Base-by-base conservation (phyloP, 2,329 filamentous ascomycete species). In the Colletotrichum siamense region DNA sequence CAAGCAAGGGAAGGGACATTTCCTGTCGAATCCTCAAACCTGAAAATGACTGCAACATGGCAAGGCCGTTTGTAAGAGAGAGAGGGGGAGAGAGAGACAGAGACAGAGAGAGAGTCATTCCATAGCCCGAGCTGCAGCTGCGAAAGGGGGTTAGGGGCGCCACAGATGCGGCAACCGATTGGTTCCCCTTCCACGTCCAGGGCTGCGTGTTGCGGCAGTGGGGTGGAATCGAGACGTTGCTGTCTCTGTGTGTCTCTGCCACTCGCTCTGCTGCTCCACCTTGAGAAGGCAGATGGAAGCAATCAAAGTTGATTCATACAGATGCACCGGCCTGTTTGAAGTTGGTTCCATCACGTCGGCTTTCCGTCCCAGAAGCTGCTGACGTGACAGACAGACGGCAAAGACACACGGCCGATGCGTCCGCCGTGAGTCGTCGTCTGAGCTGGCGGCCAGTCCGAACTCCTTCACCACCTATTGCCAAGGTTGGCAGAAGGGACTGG, bases 401-500 rank as follows among this genome's bases (percentile, higher is more conserved):
- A 55, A 36, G 18, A 22, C 44, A 59, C 52, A 69, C 67, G 55
- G 28, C 44, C 39, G 49, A 52, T 22, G 44, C 44, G 44, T 52
- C 52, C 57, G 62, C 72, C 55, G 49, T 52, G 34, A 12, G 39
- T 72, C 69, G 44, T 52, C 44, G 44, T 24, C 69, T 57, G 69
- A 75, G 73, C 73, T 64, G 36, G 32, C 69, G 69, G 73, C 28
- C 63, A 73, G 69, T 73, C 73, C 73, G 55, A 75, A 67, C 62
- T 64, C 15, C 28, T 73, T 36, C 55, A 22, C 39, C 18, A 44
- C 39, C 39, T 44, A n/a, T 39, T 39, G 8, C 36, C 36, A 39
- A 39, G 36, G 39, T 18, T 44, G 9, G 39, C 18, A 44, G 39
- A 18, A n/a, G 39, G 18, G 18, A 44, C 39, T 44, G 16, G 39